These are phyloP conservation scores for Plasmopara halstedii DNA, from an alignment of 352 stramenopile species.

Conservation along the genomic window DNA sequence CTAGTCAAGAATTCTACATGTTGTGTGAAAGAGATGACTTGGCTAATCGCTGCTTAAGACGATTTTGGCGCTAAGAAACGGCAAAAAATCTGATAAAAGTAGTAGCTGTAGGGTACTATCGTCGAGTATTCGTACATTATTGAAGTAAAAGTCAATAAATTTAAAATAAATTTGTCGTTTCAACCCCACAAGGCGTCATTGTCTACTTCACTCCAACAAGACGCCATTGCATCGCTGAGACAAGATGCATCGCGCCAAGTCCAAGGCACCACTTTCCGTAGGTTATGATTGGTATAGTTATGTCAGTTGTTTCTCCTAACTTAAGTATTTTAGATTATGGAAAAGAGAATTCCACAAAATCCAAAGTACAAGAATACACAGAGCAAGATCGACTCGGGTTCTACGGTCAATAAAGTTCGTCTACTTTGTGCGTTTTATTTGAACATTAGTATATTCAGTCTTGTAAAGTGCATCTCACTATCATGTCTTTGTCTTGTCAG, in stretches of 20 bases:
- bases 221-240: constrained; percentile 6
- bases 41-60: no score
- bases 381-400: constrained; percentile 70
- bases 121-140: no score
- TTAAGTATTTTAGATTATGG: constrained; percentile 43
- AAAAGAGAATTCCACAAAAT: constrained; percentile 73
- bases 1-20: no score
- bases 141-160: no score
- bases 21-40: no score
- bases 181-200: no score
- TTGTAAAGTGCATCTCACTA: neutral
- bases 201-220: constrained; percentile 2
- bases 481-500: constrained; percentile 14
- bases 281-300: neutral
- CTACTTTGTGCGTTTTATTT: constrained; percentile 44
- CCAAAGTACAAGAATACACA: constrained; percentile 71
- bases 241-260: constrained; percentile 53
- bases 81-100: no score
- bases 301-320: neutral
- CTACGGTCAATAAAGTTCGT: constrained; percentile 70
- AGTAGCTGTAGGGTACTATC: no score
- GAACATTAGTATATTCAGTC: neutral
- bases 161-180: no score
- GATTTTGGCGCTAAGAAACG: no score
- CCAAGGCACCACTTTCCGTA: constrained; percentile 57